Evolutionary conservation across 768 basidiomycete species (phyloP).

Genomic region (Boletus tylopilopsis): DNA sequence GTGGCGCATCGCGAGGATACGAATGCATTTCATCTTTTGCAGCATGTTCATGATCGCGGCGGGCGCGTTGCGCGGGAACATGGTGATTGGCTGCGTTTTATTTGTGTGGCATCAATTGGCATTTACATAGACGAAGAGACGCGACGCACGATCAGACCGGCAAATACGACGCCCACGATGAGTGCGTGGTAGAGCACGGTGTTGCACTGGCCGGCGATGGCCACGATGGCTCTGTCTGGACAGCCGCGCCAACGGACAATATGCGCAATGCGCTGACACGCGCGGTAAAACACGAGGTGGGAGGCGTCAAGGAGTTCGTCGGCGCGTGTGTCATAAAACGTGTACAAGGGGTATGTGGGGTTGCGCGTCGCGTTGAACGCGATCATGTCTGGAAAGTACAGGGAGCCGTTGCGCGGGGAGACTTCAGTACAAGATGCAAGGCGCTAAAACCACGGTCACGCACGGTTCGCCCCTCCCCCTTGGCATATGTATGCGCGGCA

Average conservation of each 20-base stretch:
- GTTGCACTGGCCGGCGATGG: constrained; percentile 37
- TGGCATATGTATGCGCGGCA: no score
- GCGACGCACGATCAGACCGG: background rate
- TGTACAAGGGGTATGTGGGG: constrained; percentile 28
- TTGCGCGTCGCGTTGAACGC: constrained; percentile 32
- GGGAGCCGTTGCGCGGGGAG: constrained; percentile 33
- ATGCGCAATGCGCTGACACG: constrained; percentile 42
- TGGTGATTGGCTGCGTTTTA: constrained; percentile 29
- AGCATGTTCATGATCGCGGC: constrained; percentile 35
- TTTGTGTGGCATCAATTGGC: no score
- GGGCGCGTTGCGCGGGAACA: constrained; percentile 35
- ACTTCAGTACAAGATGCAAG: no score
- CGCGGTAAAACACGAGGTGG: constrained; percentile 43
- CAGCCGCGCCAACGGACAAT: constrained; percentile 32
- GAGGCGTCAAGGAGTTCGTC: constrained; percentile 29
- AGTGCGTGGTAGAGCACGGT: constrained; percentile 42
- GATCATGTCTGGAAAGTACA: constrained; percentile 21
- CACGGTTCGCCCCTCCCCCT: no score
- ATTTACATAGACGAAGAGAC: no score
- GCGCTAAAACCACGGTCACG: no score
- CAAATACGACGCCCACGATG: constrained; percentile 29
- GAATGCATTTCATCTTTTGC: constrained; percentile 36
- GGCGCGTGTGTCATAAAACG: constrained; percentile 25
- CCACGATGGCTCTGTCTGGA: constrained; percentile 33
- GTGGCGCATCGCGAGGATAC: constrained; percentile 34